Conservation (phyloP, 169 alveolate genomes). For the Plasmodium gonderi region DNA sequence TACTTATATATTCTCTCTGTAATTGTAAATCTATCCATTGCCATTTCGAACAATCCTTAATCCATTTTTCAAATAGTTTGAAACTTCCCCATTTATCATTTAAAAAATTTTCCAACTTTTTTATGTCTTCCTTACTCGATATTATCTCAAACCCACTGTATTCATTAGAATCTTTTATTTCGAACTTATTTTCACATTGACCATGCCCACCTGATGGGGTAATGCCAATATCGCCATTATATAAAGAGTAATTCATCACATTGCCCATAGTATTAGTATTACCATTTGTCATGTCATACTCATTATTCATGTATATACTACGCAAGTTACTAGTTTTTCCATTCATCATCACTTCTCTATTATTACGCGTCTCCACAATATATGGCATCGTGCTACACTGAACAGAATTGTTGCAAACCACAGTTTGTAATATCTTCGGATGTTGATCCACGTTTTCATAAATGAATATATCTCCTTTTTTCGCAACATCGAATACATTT, state of each 20-base stretch:
- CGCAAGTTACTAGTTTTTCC: not conserved
- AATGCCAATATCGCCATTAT: no score
- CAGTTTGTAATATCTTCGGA: not conserved
- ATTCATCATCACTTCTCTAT: not conserved
- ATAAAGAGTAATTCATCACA: no score
- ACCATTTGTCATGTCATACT: not conserved
- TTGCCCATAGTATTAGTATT: not conserved
- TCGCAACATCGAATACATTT: not conserved
- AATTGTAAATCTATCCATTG: slow-evolving; percentile 71
- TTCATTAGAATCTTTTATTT: not conserved
- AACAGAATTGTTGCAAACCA: not conserved
- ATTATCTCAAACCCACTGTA: slow-evolving; percentile 53
- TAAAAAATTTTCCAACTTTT: slow-evolving; percentile 26
- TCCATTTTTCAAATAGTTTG: slow-evolving; percentile 62
- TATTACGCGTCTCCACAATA: not conserved
- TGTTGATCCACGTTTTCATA: not conserved
- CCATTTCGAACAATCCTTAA: slow-evolving; percentile 66
- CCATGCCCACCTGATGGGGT: no score
- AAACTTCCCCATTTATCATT: slow-evolving; percentile 72
- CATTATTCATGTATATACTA: not conserved
- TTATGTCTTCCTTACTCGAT: slow-evolving; percentile 49
- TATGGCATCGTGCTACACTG: not conserved
- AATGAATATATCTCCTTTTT: not conserved
- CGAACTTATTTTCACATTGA: no score
- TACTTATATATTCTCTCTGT: slow-evolving; percentile 49